These are phyloP conservation scores for Rhodotorula diobovata DNA, from an alignment of 768 basidiomycete species.

Conservation along the genomic window DNA sequence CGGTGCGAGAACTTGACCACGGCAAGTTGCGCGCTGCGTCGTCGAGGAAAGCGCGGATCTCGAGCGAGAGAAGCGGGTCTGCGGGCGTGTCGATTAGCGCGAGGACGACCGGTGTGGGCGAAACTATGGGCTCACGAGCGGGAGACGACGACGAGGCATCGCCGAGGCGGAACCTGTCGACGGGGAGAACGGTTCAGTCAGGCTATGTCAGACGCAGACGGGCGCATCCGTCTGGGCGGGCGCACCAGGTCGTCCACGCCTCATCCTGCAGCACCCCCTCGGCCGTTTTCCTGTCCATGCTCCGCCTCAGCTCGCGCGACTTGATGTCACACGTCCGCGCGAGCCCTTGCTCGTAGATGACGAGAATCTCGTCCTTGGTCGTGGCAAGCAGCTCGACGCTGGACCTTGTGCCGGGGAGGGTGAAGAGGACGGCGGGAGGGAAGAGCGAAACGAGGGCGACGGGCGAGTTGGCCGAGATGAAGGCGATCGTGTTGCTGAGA, in stretches of 20 bases:
- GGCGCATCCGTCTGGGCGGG: background rate
- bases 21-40: conserved; percentile 2
- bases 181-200: too few relatives aligned
- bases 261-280: conserved; percentile 64
- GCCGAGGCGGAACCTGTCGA: conserved; percentile 23
- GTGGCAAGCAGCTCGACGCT: conserved; percentile 60
- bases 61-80: conserved; percentile 26
- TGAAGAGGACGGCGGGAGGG: conserved; percentile 62
- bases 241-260: conserved; percentile 70
- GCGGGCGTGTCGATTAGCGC: conserved; percentile 2
- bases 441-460: conserved; percentile 67
- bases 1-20: conserved; percentile 25
- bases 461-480: conserved; percentile 34
- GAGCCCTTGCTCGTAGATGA: conserved; percentile 69
- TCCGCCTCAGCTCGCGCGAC: conserved; percentile 77
- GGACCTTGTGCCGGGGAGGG: conserved; percentile 75
- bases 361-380: conserved; percentile 63
- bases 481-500: conserved; percentile 7
- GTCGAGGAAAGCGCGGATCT: conserved; percentile 20
- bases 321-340: conserved; percentile 83
- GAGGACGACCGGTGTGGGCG: background rate
- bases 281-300: conserved; percentile 70
- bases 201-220: background rate
- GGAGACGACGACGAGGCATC: background rate
- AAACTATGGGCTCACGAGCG: background rate